Evolutionary conservation across 805 yeast species (phyloP).

Genomic region (Candida alai): DNA sequence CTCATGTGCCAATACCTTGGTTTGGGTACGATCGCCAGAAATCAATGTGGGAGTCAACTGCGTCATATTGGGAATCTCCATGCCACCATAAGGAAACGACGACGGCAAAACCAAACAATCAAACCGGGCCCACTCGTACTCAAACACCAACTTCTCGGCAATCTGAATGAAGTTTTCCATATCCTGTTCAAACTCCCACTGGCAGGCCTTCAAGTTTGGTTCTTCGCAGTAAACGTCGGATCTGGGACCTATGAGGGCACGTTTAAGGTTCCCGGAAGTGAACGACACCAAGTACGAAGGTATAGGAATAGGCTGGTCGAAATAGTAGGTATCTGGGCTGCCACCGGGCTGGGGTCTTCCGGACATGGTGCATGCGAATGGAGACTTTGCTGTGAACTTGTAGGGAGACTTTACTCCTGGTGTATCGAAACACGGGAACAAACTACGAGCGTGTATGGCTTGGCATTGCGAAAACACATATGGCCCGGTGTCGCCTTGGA

Average conservation of each 20-base stretch:
- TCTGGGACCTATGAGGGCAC: slow-evolving; percentile 32
- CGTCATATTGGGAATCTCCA: slow-evolving; percentile 35
- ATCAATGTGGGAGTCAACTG: slow-evolving; percentile 33
- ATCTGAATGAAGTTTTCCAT: slow-evolving; percentile 32
- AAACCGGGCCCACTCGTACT: slow-evolving; percentile 31
- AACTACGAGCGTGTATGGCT: slow-evolving; percentile 33
- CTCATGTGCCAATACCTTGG: slow-evolving; percentile 34
- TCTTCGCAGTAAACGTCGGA: slow-evolving; percentile 28
- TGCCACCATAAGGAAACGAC: slow-evolving; percentile 36
- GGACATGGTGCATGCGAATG: slow-evolving; percentile 25
- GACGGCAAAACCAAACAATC: slow-evolving; percentile 32
- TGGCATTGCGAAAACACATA: slow-evolving; percentile 36
- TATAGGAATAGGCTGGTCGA: slow-evolving; percentile 33
- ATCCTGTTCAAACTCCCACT: slow-evolving; percentile 35
- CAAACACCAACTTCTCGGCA: slow-evolving; percentile 30
- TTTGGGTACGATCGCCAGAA: slow-evolving; percentile 31
- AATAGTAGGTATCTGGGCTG: slow-evolving; percentile 16
- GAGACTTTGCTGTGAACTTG: slow-evolving; percentile 23
- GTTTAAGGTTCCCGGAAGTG: slow-evolving; percentile 29
- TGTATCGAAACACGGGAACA: slow-evolving; percentile 36
- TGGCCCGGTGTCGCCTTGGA: slow-evolving; percentile 31
- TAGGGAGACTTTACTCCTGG: slow-evolving; percentile 30
- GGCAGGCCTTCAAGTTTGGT: slow-evolving; percentile 22
- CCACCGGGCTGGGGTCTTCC: slow-evolving; percentile 17
- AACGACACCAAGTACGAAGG: slow-evolving; percentile 33